Evolutionary conservation across 2,329 filamentous ascomycete genomes (phyloP).

Genomic region (Exophiala viscosa): DNA sequence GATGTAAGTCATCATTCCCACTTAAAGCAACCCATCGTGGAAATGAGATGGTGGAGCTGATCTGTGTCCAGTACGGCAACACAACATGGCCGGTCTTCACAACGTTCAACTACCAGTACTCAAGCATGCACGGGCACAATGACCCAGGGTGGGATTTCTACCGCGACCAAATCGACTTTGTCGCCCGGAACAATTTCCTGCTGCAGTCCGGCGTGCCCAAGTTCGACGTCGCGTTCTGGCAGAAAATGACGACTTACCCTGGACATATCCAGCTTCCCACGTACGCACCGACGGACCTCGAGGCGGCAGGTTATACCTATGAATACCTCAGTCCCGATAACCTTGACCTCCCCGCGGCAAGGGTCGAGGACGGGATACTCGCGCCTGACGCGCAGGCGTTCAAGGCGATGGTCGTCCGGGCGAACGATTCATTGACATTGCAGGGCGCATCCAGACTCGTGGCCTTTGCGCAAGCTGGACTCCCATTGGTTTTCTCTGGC

Average conservation of each 20-base stretch:
- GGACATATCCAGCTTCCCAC: background rate
- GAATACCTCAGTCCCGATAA: slow-evolving; percentile 47
- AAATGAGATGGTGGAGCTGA: too few relatives aligned
- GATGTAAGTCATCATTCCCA: slow-evolving; percentile 11
- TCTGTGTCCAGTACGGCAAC: slow-evolving; percentile 35
- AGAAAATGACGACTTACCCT: slow-evolving; percentile 2
- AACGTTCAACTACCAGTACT: slow-evolving; percentile 43
- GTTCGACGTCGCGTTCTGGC: slow-evolving; percentile 42
- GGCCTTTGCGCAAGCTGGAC: slow-evolving; percentile 36
- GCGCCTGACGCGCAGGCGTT: slow-evolving; percentile 41
- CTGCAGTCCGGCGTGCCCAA: slow-evolving; percentile 40
- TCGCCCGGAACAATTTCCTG: slow-evolving; percentile 38
- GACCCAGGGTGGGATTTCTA: slow-evolving; percentile 44
- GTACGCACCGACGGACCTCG: slow-evolving; percentile 16
- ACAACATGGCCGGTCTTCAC: slow-evolving; percentile 51
- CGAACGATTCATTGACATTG: slow-evolving; percentile 38
- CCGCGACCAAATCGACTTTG: slow-evolving; percentile 37
- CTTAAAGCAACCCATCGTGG: too few relatives aligned
- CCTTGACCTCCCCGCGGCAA: slow-evolving; percentile 38
- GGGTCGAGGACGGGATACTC: slow-evolving; percentile 37
- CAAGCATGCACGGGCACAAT: slow-evolving; percentile 38
- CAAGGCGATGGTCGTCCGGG: slow-evolving; percentile 42
- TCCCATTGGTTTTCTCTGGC: slow-evolving; percentile 43
- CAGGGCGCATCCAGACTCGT: slow-evolving; percentile 34
- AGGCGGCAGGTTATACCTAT: slow-evolving; percentile 38